These are phyloP conservation scores for Rubroboletus satanas DNA, from an alignment of 768 basidiomycete genomes.

Conservation along the genomic window DNA sequence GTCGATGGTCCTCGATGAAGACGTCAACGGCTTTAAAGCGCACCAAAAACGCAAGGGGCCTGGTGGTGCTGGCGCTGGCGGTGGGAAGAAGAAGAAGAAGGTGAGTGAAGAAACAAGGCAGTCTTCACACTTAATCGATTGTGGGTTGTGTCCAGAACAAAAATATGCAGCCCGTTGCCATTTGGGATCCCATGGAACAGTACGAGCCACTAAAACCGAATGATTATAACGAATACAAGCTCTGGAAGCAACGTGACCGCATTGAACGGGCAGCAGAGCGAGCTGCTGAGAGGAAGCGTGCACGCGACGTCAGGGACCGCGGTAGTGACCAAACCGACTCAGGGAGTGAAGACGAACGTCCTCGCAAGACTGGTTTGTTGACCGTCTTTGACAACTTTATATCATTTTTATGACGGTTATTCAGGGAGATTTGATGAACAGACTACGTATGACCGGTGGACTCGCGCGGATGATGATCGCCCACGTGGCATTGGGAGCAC, in stretches of 20 bases:
- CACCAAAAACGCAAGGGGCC: constrained; percentile 48
- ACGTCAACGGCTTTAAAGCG: constrained; percentile 77
- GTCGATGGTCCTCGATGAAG: constrained; percentile 86
- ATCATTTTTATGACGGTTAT: constrained; percentile 26
- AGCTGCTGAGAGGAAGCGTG: constrained; percentile 57
- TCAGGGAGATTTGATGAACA: constrained; percentile 35
- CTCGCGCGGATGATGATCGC: constrained; percentile 48
- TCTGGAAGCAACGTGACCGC: constrained; percentile 71
- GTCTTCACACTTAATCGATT: constrained; percentile 1
- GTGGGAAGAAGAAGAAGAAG: constrained; percentile 56
- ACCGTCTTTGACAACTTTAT: not conserved
- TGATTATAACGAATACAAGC: constrained; percentile 85
- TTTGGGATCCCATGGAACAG: constrained; percentile 76
- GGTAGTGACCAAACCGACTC: constrained; percentile 65
- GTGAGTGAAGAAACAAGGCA: constrained; percentile 32
- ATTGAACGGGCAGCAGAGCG: constrained; percentile 66
- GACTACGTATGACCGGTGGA: constrained; percentile 50
- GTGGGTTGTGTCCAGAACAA: constrained; percentile 47
- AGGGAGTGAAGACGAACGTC: constrained; percentile 62
- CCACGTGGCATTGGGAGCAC: constrained; percentile 24
- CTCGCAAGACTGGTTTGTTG: constrained; percentile 61
- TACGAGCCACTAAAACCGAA: constrained; percentile 85
- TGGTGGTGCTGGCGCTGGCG: constrained; percentile 45
- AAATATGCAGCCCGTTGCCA: constrained; percentile 43
- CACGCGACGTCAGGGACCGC: constrained; percentile 43